These are phyloP conservation scores for Penicillium sp. DNA, from an alignment of 2,329 filamentous ascomycete species.

Conservation along the genomic window DNA sequence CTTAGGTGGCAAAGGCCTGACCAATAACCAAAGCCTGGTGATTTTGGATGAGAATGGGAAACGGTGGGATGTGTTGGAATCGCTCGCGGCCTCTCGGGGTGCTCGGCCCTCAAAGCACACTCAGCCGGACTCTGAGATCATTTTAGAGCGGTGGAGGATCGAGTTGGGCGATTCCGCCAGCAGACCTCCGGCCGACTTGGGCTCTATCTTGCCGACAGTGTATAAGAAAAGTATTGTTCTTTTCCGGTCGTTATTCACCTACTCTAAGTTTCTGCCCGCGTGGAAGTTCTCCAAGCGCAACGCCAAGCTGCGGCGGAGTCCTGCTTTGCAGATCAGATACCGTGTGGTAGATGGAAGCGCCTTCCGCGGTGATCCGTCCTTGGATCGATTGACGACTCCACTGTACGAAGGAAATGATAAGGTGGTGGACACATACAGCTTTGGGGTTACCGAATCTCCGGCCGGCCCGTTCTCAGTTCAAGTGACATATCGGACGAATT, in stretches of 20 bases:
- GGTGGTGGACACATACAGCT: slow-evolving; percentile 71
- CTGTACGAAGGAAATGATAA: slow-evolving; percentile 62
- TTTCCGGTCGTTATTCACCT: slow-evolving; percentile 83
- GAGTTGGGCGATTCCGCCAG: slow-evolving; percentile 65
- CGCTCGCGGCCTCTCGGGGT: slow-evolving; percentile 63
- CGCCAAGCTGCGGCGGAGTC: slow-evolving; percentile 64
- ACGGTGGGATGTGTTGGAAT: slow-evolving; percentile 86
- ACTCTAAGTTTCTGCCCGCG: slow-evolving; percentile 75
- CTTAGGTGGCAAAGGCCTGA: slow-evolving; percentile 73
- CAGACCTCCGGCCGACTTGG: slow-evolving; percentile 56
- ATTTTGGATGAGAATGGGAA: slow-evolving; percentile 85
- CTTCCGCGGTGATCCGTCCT: slow-evolving; percentile 49
- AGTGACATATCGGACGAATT: slow-evolving; percentile 82
- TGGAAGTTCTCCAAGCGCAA: slow-evolving; percentile 79
- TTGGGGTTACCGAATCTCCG: slow-evolving; percentile 81
- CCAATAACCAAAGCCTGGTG: slow-evolving; percentile 81
- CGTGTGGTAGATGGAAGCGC: slow-evolving; percentile 66
- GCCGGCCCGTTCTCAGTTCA: slow-evolving; percentile 78
- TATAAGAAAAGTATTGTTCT: slow-evolving; percentile 98
- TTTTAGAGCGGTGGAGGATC: slow-evolving; percentile 88
- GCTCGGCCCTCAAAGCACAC: slow-evolving; percentile 40
- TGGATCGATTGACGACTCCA: slow-evolving; percentile 69
- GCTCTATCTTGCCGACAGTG: slow-evolving; percentile 70
- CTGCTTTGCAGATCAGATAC: slow-evolving; percentile 70
- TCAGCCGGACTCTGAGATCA: slow-evolving; percentile 61